These are phyloP conservation scores for Fusarium vanettenii DNA, from an alignment of 2,329 filamentous ascomycete genomes.

Conservation along the genomic window DNA sequence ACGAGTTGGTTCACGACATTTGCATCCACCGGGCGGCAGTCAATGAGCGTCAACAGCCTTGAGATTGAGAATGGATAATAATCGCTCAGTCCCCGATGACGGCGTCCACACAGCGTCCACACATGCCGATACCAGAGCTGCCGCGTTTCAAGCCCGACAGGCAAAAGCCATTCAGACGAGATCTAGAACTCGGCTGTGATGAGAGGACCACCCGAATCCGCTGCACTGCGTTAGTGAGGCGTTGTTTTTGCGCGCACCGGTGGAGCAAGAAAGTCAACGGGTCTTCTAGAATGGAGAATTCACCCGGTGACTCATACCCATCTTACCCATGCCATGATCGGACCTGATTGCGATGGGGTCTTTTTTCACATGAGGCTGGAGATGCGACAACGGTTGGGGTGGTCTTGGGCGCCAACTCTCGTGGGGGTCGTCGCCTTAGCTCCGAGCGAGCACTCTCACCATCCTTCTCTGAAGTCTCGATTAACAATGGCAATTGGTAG, in stretches of 20 bases:
- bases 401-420: constrained; percentile 19
- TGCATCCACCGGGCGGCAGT: background rate
- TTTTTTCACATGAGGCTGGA: background rate
- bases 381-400: background rate
- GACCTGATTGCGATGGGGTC: background rate
- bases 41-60: background rate
- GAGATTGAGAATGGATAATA: constrained; percentile 9
- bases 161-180: constrained; percentile 17
- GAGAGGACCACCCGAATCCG: constrained; percentile 31
- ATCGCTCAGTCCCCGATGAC: constrained; percentile 30
- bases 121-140: constrained; percentile 12
- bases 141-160: constrained; percentile 10
- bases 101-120: constrained; percentile 15
- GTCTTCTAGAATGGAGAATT: constrained; percentile 10
- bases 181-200: constrained; percentile 38
- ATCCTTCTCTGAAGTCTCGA: background rate
- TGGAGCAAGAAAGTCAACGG: constrained; percentile 20
- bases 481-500: background rate
- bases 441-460: background rate
- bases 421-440: constrained; percentile 14
- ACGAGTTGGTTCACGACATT: constrained; percentile 12
- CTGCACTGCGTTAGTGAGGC: constrained; percentile 28
- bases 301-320: constrained; percentile 29
- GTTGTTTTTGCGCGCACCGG: constrained; percentile 21
- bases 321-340: constrained; percentile 20